Percentiles rank a stretch among this genome's conserved stretches.
phyloP scores from a whole-genome alignment of 371 early-diverging fungal genomes.

The Mucor sp. region DNA sequence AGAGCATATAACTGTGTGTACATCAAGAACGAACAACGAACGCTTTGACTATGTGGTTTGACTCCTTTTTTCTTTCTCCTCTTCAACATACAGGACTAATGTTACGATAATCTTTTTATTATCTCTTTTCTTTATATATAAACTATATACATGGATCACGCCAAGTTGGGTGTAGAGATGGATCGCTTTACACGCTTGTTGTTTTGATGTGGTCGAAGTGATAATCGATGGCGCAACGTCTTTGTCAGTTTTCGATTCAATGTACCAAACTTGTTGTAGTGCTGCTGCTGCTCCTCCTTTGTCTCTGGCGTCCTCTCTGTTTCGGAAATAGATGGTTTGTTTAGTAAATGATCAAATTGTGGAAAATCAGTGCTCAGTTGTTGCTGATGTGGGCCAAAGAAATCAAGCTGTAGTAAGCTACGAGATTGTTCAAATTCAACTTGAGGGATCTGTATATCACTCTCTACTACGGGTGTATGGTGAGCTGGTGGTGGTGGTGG shows the following conservation, averaged over 20 bases:
- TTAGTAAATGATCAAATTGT: slow-evolving; percentile 11
- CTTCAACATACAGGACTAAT: not conserved
- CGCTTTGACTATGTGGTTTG: not conserved
- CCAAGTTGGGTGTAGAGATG: slow-evolving; percentile 12
- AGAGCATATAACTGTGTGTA: not conserved
- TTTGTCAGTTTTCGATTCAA: slow-evolving; percentile 1
- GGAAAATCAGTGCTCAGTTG: not conserved
- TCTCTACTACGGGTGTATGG: not conserved
- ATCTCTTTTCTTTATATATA: not conserved
- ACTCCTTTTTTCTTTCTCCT: not conserved
- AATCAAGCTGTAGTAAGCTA: slow-evolving; percentile 6
- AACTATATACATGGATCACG: not conserved
- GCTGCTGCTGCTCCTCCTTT: too few species aligned
- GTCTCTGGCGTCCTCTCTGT: not conserved
- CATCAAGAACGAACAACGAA: not conserved
- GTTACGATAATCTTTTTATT: not conserved
- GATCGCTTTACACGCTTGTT: slow-evolving; percentile 10
- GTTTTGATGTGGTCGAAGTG: slow-evolving; percentile 4
- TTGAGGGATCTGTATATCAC: not conserved
- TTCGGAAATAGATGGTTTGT: not conserved
- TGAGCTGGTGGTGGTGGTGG: not conserved
- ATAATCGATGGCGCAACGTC: slow-evolving; percentile 8
- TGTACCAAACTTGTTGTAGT: not conserved
- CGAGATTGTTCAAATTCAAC: slow-evolving; percentile 18
- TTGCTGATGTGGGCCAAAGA: not conserved